Base-by-base conservation (phyloP, 2,329 filamentous ascomycete genomes). In the Dothidotthia symphoricarpi region DNA sequence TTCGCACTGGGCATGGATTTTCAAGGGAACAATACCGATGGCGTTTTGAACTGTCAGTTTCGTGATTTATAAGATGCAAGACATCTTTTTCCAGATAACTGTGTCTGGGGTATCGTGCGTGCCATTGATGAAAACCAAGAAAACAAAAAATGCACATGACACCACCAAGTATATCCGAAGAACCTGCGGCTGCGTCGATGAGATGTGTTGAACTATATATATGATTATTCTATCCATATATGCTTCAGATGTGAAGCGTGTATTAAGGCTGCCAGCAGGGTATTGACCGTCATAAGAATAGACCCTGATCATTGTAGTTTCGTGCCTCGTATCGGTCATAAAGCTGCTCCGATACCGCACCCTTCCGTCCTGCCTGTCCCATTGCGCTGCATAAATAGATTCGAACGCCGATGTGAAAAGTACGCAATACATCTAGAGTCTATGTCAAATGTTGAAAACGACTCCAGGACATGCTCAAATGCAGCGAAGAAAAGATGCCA, bases 401-500 rank as follows among this genome's bases (percentile, higher is more conserved):
- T 28, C 28, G 33, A 49, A 52, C 48, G 47, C 52, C 51, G 32
- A 40, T 28, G 37, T 48, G 44, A 45, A 48, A 41, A 36, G 40
- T 27, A 49, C 49, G 44, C 49, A 48, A 53, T 39, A 49, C 45
- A 44, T 51, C 38, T 27, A 54, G 48, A 53, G 49, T 55, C 49
- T 51, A 59, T 53, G 51, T 49, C 41, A 53, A 49, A 56, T 53
- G 47, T 53, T 53, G 39, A 37, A 50, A 42, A 47, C 49, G 57
- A 61, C 59, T 58, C 54, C 56, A 53, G 59, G 55, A 63, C 62
- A 65, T 64, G 61, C 63, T 48, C 51, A 59, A 55, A 59, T 58
- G 56, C 49, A 57, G 46, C 43, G 42, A 49, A 61, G 43, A 43
- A 47, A 45, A 48, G 55, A 63, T 43, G 19, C 19, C 19, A 6